Conservation (phyloP, 257 asterid genomes). For the Scutellaria minor region DNA sequence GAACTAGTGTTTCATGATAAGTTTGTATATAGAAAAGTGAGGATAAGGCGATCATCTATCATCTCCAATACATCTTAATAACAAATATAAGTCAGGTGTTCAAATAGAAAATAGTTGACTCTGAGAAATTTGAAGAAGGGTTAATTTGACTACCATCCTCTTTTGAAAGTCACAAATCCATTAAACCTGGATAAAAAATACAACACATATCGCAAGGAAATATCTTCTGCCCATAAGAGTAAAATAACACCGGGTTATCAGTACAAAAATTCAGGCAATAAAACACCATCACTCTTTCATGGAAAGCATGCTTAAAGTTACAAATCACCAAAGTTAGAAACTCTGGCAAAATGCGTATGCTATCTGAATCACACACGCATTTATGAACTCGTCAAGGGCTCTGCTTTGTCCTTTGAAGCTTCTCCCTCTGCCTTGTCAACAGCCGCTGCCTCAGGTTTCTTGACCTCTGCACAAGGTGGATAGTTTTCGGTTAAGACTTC, state of each 20-base stretch:
- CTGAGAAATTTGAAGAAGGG: no score
- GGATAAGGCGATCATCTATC: no score
- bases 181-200: conserved; percentile 22
- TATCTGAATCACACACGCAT: conserved; percentile 24
- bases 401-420: conserved; percentile 49
- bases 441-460: conserved; percentile 48
- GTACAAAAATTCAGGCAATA: conserved; percentile 37
- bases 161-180: conserved; percentile 5
- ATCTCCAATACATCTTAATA: no score
- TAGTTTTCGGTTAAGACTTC: not conserved
- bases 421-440: conserved; percentile 45
- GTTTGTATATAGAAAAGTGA: no score
- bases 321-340: conserved; percentile 28
- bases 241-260: conserved; percentile 29
- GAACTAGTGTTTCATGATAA: no score
- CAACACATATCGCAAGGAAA: conserved; percentile 31
- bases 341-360: conserved; percentile 35
- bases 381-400: conserved; percentile 45
- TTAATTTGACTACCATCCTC: not conserved
- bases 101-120: not conserved
- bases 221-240: conserved; percentile 28
- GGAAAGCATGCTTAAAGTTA: conserved; percentile 36
- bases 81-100: not conserved
- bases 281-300: conserved; percentile 27
- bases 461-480: conserved; percentile 41